Percentiles rank a stretch among this genome's conserved stretches.
phyloP scores from a whole-genome alignment of 495 filamentous ascomycete genomes.

The Parathielavia appendiculata region DNA sequence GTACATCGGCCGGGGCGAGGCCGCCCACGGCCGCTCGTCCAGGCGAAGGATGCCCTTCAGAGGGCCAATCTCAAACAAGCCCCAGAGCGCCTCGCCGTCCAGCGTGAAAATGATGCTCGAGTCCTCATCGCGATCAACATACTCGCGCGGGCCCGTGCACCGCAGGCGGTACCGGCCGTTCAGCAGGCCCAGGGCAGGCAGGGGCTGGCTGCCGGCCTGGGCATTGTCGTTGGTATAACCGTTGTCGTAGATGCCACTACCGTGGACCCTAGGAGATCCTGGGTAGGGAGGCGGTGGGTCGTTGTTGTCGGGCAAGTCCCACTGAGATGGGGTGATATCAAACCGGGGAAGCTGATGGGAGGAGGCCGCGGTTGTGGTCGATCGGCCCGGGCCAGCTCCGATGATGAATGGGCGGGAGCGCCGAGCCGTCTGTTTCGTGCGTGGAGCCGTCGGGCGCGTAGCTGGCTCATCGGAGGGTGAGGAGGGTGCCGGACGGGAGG shows the following conservation, averaged over 20 bases:
- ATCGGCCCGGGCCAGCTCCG: neutral
- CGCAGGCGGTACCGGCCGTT: conserved; percentile 43
- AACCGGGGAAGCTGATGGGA: neutral
- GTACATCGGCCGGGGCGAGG: conserved; percentile 17
- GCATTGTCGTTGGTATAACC: neutral
- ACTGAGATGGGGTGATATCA: conserved; percentile 11
- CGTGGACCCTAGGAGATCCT: neutral
- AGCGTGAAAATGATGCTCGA: conserved; percentile 31
- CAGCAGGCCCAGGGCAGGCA: conserved; percentile 36
- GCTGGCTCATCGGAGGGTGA: neutral
- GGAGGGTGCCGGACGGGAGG: neutral
- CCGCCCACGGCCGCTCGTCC: conserved; percentile 27
- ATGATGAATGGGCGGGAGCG: conserved; percentile 5
- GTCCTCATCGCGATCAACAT: conserved; percentile 14
- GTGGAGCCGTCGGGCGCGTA: neutral
- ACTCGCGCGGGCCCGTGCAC: conserved; percentile 16
- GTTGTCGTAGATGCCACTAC: neutral
- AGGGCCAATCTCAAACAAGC: conserved; percentile 30
- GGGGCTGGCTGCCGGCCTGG: no score
- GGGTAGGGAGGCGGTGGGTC: conserved; percentile 29
- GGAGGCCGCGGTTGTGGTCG: neutral
- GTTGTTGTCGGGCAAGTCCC: conserved; percentile 16
- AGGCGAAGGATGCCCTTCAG: conserved; percentile 29
- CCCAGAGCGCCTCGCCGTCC: conserved; percentile 33
- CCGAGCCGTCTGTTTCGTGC: conserved; percentile 3